phyloP scores from a whole-genome alignment of 1,284 basidiomycete species.

The Irpex sp. region DNA sequence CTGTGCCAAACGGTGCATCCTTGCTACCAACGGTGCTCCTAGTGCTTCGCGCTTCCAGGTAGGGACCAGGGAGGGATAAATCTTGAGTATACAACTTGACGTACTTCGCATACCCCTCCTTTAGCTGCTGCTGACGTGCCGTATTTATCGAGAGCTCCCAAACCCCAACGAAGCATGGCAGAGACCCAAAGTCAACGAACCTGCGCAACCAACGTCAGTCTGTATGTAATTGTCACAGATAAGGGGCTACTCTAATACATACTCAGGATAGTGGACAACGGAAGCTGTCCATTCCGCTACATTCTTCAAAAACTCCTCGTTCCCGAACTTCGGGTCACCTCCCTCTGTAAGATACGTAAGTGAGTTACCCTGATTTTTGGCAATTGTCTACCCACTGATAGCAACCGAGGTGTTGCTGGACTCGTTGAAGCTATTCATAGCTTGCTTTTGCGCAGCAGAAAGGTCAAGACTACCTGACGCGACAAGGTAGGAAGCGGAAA shows the following conservation, averaged over 20 bases:
- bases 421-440: constrained; percentile 5
- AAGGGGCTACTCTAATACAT: not conserved
- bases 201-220: not conserved
- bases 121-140: not conserved
- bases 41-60: not conserved
- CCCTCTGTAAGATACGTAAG: not conserved
- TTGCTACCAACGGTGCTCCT: not conserved
- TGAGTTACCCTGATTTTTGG: not conserved
- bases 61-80: not conserved
- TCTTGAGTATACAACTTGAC: not conserved
- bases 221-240: not conserved
- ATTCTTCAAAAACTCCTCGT: constrained; percentile 3
- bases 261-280: constrained; percentile 2
- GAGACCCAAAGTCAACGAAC: constrained; percentile 2
- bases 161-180: not conserved
- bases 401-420: not conserved
- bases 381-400: not conserved
- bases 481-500: constrained; percentile 1
- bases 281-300: not conserved
- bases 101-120: not conserved
- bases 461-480: not conserved
- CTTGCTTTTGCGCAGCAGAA: not conserved
- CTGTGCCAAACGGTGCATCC: too few relatives aligned
- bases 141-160: not conserved
- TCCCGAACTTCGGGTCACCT: constrained; percentile 1